Percentiles rank a stretch among this genome's conserved stretches.
phyloP scores from a whole-genome alignment of 1,284 basidiomycete species.

The Cronartium ribicola region DNA sequence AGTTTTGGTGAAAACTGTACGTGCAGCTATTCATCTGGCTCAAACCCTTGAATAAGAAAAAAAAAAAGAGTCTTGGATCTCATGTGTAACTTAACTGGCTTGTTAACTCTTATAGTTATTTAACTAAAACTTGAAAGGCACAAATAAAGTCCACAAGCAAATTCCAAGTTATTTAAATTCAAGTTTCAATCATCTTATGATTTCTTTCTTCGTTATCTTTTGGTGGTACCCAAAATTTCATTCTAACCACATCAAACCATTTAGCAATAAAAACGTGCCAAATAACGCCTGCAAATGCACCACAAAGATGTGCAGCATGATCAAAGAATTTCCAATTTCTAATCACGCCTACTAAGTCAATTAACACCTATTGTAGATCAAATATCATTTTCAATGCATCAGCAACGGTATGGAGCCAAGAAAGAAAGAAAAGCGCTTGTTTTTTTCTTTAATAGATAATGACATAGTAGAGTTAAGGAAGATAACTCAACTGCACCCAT shows the following conservation, averaged over 20 bases:
- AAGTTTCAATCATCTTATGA: too few species aligned
- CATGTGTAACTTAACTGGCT: too few species aligned
- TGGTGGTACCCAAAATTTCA: constrained; percentile 21
- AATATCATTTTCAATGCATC: too few species aligned
- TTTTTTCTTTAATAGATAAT: neutral
- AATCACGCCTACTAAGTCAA: constrained; percentile 45
- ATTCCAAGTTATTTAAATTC: too few species aligned
- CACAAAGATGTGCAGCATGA: constrained; percentile 47
- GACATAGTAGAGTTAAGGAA: neutral
- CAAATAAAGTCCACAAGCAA: too few species aligned
- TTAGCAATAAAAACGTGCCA: constrained; percentile 36
- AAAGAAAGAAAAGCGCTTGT: neutral
- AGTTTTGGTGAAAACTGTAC: too few species aligned
- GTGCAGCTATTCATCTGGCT: too few species aligned
- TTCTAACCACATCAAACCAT: constrained; percentile 32
- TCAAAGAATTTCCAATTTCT: constrained; percentile 47
- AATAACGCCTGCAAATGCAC: constrained; percentile 42
- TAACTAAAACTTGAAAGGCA: too few species aligned
- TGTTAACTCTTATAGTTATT: too few species aligned
- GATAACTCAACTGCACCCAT: constrained; percentile 32
- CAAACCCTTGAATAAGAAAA: too few species aligned
- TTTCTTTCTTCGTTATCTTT: neutral
- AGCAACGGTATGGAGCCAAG: constrained; percentile 9
- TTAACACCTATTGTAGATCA: constrained; percentile 28
- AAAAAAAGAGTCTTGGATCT: too few species aligned